Evolutionary conservation across 2,329 filamentous ascomycete species (phyloP), one percentile per base, ranked within the genome.

Genomic region (Hysterium pulicare): DNA sequence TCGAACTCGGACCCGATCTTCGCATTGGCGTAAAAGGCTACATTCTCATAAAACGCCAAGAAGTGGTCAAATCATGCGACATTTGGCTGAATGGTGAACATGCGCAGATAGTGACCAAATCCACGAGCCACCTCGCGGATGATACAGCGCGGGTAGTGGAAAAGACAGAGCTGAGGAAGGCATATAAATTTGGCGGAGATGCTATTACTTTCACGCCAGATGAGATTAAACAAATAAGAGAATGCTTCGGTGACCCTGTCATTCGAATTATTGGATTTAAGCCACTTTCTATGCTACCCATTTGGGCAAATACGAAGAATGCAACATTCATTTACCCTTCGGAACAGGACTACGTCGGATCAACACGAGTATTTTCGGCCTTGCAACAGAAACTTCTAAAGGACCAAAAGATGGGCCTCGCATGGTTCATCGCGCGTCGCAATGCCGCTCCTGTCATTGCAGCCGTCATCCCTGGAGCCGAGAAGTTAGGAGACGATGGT

Each of bases 251-350:
- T 2, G 77, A 86, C 1, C 87, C 89, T 0, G 75, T 87, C 10
- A 86, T 98, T 43, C 84, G 90, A 4, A 86, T 98, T 51, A 86
- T 98, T 43, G 93, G 93, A 5, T 98, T 98, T 76, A 98, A 97
- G 62, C 82, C 88, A 5, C 74, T 87, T 21, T 80, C 79, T 1
- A 72, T 80, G 56, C 73, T 96, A 2, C 86, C 87, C 0, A 74
- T 85, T 15, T 96, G 91, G 90, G 87, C 89, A 1, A 90, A 87
- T 24, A 76, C 87, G 37, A 88, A 87, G 59, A 90, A 90, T 55
- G 87, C 90, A 0, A 88, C 83, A 0, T 98, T 96, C 66, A 87
- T 98, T 45, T 97, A 95, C 58, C 93, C 93, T 0, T 93, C 86
- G 15, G 93, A 98, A 67, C 84, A 90, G 49, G 86, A 88, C 48